Percentiles rank a stretch among this genome's conserved stretches.
Evolutionary conservation across 2,329 filamentous ascomycete species (phyloP).

Genomic region (Emergomyces pasteurianus): DNA sequence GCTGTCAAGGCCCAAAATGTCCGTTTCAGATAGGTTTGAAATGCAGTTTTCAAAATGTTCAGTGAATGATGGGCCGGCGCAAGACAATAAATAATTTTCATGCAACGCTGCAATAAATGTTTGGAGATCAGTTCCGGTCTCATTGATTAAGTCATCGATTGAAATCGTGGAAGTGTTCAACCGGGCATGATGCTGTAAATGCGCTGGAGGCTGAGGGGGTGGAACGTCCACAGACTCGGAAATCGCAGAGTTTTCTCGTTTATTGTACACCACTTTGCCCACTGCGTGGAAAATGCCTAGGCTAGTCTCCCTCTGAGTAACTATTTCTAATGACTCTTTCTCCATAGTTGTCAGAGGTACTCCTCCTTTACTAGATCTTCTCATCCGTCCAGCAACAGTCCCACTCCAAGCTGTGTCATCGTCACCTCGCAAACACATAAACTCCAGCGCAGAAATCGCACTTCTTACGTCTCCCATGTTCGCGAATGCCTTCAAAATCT

Average conservation of each 20-base stretch:
- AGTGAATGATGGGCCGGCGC: constrained; percentile 55
- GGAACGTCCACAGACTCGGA: constrained; percentile 26
- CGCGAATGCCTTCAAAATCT: constrained; percentile 65
- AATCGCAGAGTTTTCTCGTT: constrained; percentile 50
- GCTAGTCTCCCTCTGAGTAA: constrained; percentile 78
- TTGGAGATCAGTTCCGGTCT: constrained; percentile 81
- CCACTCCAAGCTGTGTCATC: constrained; percentile 62
- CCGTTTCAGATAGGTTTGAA: constrained; percentile 74
- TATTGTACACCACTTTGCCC: constrained; percentile 94
- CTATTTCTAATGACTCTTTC: constrained; percentile 62
- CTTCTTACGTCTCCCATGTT: constrained; percentile 87
- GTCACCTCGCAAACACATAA: constrained; percentile 75
- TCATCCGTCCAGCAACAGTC: constrained; percentile 56
- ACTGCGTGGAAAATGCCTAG: constrained; percentile 93
- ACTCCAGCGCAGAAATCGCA: constrained; percentile 84
- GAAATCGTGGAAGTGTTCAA: constrained; percentile 53
- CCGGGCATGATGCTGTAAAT: constrained; percentile 46
- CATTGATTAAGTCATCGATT: constrained; percentile 72
- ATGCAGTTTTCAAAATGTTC: constrained; percentile 78
- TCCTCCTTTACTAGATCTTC: constrained; percentile 41
- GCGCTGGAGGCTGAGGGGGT: constrained; percentile 47
- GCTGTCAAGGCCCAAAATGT: constrained; percentile 66
- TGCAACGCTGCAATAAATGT: constrained; percentile 86
- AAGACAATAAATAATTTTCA: constrained; percentile 87
- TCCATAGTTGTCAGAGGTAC: constrained; percentile 59